Evolutionary conservation across 352 stramenopile species (phyloP).

Genomic region (Phytophthora pinifolia): DNA sequence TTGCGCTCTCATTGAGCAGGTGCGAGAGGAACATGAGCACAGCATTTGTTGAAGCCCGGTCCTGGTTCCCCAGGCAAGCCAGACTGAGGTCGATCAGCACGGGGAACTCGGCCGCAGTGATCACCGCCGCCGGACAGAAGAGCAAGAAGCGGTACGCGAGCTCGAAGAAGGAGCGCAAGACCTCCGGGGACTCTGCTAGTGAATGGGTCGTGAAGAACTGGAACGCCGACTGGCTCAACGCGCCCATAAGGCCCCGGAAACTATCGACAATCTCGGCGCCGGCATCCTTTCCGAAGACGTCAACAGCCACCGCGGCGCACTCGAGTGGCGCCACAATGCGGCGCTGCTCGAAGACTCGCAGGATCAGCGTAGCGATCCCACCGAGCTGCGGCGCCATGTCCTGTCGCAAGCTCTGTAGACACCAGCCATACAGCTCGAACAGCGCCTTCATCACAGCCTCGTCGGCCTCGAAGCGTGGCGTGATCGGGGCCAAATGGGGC

Average conservation of each 20-base stretch:
- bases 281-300: conserved; percentile 62
- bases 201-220: conserved; percentile 63
- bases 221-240: conserved; percentile 63
- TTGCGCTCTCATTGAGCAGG: conserved; percentile 56
- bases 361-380: conserved; percentile 54
- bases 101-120: conserved; percentile 54
- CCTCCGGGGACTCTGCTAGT: conserved; percentile 57
- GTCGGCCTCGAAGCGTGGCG: conserved; percentile 36
- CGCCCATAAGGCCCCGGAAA: conserved; percentile 57
- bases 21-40: conserved; percentile 70
- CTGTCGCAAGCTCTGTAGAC: conserved; percentile 60
- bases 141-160: conserved; percentile 70
- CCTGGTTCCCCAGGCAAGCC: conserved; percentile 64
- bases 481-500: conserved; percentile 54
- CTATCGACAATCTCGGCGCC: conserved; percentile 45
- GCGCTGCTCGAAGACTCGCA: conserved; percentile 56
- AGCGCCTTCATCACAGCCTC: conserved; percentile 56
- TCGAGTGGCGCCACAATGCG: conserved; percentile 64
- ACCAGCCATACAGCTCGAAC: conserved; percentile 74
- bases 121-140: conserved; percentile 64
- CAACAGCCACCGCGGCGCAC: conserved; percentile 60
- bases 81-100: conserved; percentile 62
- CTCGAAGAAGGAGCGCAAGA: conserved; percentile 68
- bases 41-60: conserved; percentile 63
- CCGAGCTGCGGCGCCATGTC: conserved; percentile 56